Conservation (phyloP, 768 basidiomycete genomes). For the Agrocybe praecox region DNA sequence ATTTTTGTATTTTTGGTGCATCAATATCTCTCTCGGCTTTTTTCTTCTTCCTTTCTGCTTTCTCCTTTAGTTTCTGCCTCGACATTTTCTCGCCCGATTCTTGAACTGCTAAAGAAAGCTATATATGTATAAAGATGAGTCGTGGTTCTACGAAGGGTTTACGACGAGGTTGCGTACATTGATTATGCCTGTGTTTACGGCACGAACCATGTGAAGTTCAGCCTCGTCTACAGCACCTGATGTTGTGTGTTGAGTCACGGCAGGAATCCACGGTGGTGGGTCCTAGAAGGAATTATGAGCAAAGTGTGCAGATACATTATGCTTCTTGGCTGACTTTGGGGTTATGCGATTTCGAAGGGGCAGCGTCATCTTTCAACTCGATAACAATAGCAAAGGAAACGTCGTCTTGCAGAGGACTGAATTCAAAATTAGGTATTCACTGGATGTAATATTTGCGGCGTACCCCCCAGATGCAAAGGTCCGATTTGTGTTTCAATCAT, state of each 20-base stretch:
- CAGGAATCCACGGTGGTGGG: constrained; percentile 81
- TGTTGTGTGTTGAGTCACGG: constrained; percentile 70
- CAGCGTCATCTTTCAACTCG: constrained; percentile 71
- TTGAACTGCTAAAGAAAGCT: constrained; percentile 80
- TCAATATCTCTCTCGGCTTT: constrained; percentile 13
- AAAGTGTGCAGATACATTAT: background rate
- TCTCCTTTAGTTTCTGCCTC: constrained; percentile 30
- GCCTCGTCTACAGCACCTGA: constrained; percentile 62
- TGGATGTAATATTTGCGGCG: background rate
- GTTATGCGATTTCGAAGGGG: constrained; percentile 51
- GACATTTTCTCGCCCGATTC: constrained; percentile 75
- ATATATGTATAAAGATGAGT: constrained; percentile 44
- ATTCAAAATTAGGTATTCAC: background rate
- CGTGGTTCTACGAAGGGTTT: background rate
- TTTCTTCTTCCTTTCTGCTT: background rate
- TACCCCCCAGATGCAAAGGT: constrained; percentile 57
- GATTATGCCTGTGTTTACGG: constrained; percentile 83
- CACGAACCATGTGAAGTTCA: constrained; percentile 74
- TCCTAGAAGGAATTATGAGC: constrained; percentile 38
- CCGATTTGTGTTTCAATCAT: constrained; percentile 78
- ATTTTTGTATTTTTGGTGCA: constrained; percentile 25
- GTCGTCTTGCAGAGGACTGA: constrained; percentile 46
- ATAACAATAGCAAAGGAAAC: constrained; percentile 82
- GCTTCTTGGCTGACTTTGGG: constrained; percentile 34
- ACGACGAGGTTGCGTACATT: constrained; percentile 44